phyloP scores from a whole-genome alignment of 139 green algal species.

The Coelastrella sp. region DNA sequence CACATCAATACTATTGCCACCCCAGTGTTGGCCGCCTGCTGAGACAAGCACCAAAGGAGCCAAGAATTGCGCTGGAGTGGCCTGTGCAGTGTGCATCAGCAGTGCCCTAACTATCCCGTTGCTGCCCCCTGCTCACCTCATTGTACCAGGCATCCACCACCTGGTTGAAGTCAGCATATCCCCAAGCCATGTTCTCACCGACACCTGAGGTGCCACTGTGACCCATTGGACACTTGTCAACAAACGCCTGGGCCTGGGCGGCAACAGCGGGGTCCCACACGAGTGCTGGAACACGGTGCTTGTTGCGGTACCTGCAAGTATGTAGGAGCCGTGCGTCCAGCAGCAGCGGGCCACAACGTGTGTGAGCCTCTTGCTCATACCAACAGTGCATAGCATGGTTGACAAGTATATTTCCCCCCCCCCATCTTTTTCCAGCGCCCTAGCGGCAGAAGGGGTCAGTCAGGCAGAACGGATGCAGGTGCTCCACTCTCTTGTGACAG shows the following conservation, averaged over 20 bases:
- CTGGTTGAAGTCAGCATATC: neutral
- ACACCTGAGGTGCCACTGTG: neutral
- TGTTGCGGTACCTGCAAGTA: neutral
- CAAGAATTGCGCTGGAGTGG: too few species aligned
- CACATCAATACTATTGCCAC: neutral
- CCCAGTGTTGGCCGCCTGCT: neutral
- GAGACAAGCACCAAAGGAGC: neutral
- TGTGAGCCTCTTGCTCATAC: neutral
- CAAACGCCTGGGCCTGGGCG: neutral
- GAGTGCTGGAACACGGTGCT: neutral
- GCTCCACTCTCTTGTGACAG: too few species aligned
- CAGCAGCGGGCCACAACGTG: neutral
- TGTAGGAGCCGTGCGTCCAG: neutral
- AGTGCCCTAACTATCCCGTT: too few species aligned
- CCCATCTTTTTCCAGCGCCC: too few species aligned
- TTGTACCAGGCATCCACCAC: constrained; percentile 5
- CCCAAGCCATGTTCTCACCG: constrained; percentile 42
- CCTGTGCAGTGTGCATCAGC: too few species aligned
- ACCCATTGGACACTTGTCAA: constrained; percentile 20
- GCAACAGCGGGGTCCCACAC: neutral
- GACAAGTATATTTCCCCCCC: too few species aligned
- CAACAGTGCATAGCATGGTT: neutral
- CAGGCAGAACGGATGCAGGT: too few species aligned
- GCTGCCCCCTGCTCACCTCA: neutral
- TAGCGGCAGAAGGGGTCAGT: too few species aligned